Evolutionary conservation across 805 yeast genomes (phyloP), one percentile per base, ranked within the genome.

Genomic region (Wickerhamomyces bovis): DNA sequence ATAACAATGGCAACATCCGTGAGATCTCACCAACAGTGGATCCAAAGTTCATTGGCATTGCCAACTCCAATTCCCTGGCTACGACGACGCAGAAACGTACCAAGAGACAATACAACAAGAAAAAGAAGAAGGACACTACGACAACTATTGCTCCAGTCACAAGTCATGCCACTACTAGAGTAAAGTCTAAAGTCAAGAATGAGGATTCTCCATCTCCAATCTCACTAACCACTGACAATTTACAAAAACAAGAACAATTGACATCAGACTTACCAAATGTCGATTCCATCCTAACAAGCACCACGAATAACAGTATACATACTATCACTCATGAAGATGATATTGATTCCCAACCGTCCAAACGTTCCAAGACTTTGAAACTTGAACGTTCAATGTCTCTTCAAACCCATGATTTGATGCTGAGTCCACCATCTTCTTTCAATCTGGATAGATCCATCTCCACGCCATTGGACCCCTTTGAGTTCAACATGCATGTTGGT

Each of bases 191-290:
- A 28, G 28, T 38, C 6, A 43, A 49, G 6, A 18, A 25, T 9
- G 60, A 56, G 18, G 48, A 50, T 16, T 48, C 61, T 0, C 64
- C 62, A n/a, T 55, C 61, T 6, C 62, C 64, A 13, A 50, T 58
- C 1, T 48, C 57, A 13, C 21, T 36, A 12, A 36, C 22, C 5
- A 13, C 23, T 20, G 25, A 36, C 12, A 20, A 16, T 20, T 13
- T 36, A 36, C 23, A n/a, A 19, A 36, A 36, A 20, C 39, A 19
- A 19, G 12, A 26, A 8, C 44, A 35, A 11, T 22, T 39, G 19
- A 18, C 43, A 2, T 44, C 52, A 4, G 53, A 43, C 3, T 40
- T 55, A 10, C 55, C 60, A 35, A 33, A 42, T 2, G 48, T 52
- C 6, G 38, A 40, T 11, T 20, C 39, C 10, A 36, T 36, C 22